Evolutionary conservation across 2,329 filamentous ascomycete genomes (phyloP), one percentile per base, ranked within the genome.

Genomic region (Dactylonectria macrodidyma): DNA sequence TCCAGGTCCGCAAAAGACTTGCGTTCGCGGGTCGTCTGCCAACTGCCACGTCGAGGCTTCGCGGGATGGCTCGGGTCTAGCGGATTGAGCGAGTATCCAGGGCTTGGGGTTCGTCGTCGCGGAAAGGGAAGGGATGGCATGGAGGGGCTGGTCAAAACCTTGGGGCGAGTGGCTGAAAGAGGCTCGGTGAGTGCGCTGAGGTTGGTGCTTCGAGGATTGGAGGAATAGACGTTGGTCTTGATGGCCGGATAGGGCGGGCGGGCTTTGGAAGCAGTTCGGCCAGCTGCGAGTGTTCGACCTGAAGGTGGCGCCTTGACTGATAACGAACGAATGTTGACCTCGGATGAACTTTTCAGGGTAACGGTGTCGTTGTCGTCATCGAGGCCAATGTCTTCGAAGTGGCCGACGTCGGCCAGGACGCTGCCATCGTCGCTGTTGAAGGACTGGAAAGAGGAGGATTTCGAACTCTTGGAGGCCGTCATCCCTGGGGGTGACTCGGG

Each of bases 301-400:
- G 69, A 60, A 24, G 76, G 68, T 26, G 76, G 68, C 30, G 66
- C 78, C 72, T 77, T 81, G 64, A 68, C 69, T 55, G 71, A 46
- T 61, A 73, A 59, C 76, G 79, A 59, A 75, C 81, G 70, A 60
- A 84, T 76, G 68, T 85, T 83, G 59, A 84, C 78, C 38, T 84
- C 80, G 44, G 82, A 85, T 9, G 82, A 84, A 44, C 83, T 78
- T 68, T 85, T 87, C 70, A 88, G 88, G 41, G 88, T 87, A 79
- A 80, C 64, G 72, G 75, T 65, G 75, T 80, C 85, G 69, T 95
- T 64, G 76, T 80, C 85, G 69, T 95, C 91, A 74, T 95, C 92
- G 34, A 98, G 89, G 12, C 93, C 94, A 78, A 98, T 97, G 72
- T 98, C 95, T 80, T 98, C 95, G 76, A 98, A 98, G 79, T 98